Conservation (phyloP, 2,329 filamentous ascomycete genomes). For the Ampelomyces quisqualis region DNA sequence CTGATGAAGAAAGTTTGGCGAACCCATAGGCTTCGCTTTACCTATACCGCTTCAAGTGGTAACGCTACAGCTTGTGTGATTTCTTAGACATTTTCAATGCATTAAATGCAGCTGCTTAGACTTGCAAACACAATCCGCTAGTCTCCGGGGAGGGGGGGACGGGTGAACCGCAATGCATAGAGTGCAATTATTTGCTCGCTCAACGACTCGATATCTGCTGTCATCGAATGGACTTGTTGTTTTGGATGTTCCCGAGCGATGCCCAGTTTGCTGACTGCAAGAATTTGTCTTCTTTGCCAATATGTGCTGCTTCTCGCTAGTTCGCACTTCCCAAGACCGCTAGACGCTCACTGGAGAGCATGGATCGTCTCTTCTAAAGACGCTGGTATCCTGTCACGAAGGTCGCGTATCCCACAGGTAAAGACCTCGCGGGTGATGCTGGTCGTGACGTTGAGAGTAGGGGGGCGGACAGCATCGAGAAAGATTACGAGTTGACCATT, state of each 20-base stretch:
- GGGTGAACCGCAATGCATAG: too few species aligned
- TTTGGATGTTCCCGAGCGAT: constrained; percentile 41
- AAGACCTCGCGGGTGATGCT: constrained; percentile 5
- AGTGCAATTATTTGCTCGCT: constrained; percentile 49
- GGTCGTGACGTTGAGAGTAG: constrained; percentile 2
- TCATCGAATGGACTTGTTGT: constrained; percentile 46
- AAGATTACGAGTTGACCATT: not conserved
- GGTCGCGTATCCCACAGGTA: constrained; percentile 18
- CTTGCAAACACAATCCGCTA: too few species aligned
- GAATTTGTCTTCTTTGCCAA: constrained; percentile 34
- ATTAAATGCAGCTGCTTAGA: too few species aligned
- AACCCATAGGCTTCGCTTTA: too few species aligned
- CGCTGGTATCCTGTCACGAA: constrained; percentile 19
- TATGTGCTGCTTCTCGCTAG: constrained; percentile 30
- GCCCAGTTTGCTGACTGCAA: constrained; percentile 38
- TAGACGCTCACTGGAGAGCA: constrained; percentile 19
- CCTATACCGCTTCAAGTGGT: too few species aligned
- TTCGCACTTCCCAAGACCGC: constrained; percentile 36
- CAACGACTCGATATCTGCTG: constrained; percentile 48
- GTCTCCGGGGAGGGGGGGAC: too few species aligned
- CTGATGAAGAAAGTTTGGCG: too few species aligned
- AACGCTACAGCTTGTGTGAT: too few species aligned
- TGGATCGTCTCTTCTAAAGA: constrained; percentile 20
- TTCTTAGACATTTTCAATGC: too few species aligned
- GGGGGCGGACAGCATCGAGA: not conserved